Base-by-base conservation (phyloP, 2,329 filamentous ascomycete genomes). In the Colletotrichum sp. region DNA sequence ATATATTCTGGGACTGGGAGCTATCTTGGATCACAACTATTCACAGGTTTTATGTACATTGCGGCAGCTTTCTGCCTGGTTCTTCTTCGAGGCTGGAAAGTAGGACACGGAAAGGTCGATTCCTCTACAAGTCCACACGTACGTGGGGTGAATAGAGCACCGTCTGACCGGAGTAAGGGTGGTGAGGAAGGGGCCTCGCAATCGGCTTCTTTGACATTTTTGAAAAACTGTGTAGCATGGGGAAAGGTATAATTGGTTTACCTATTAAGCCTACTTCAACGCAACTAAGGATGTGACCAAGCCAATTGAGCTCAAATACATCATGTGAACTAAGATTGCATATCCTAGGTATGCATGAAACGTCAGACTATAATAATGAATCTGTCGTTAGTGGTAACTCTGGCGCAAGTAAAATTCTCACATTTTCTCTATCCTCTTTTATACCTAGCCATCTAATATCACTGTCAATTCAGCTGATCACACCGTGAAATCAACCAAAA, bases 11-110 rank as follows among this genome's bases (percentile, higher is more conserved):
- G 28, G 18, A 62, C 59, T 4, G 28, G 28, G 0, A 62, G 18
- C 2, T 62, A 62, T 32, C 26, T 32, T 4, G 59, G 59, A 30
- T 26, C 59, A n/a, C 59, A 62, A 1, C 15, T 34, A 13, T 62
- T 62, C 59, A 21, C 59, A 0, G 59, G 59, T 0, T 30, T 62
- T 1, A 62, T 32, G 59, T 62, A 30, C 28, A 34, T 62, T 21
- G 6, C 59, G 1, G 26, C 59, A 2, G 28, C 82, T 12, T 81
- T 82, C 78, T 85, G 82, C 63, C 84, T 64, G n/a, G 6, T 26
- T 64, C 21, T 24, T 18, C 59, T 62, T 32, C 28, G 59, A 3
- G 28, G 28, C 9, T 59, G 55, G 55, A 59, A 59, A 13, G 24
- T 28, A 28, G 8, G 55, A 13, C 26, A 2, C 0, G 55, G 7